Evolutionary conservation across 176 grass and related monocot species (phyloP).

Genomic region (Tillandsia fasciculata): DNA sequence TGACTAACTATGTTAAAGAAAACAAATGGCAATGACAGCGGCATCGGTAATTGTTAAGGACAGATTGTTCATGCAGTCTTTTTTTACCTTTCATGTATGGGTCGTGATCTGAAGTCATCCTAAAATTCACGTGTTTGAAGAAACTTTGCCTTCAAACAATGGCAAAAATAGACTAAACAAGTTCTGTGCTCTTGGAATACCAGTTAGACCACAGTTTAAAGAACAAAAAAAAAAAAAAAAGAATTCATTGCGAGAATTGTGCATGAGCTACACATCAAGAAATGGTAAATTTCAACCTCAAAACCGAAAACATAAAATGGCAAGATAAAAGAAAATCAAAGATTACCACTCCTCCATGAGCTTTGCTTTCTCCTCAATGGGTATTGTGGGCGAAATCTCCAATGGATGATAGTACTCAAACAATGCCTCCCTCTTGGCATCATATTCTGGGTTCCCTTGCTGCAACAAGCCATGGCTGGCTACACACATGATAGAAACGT

Average conservation of each 20-base stretch:
- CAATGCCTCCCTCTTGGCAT: slow-evolving; percentile 70
- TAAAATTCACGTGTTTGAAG: too few species aligned
- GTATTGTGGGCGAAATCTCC: slow-evolving; percentile 68
- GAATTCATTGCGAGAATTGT: too few species aligned
- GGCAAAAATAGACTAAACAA: too few species aligned
- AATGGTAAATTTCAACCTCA: not conserved
- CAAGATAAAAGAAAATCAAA: not conserved
- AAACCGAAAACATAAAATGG: not conserved
- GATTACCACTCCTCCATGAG: slow-evolving; percentile 83
- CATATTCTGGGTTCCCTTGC: slow-evolving; percentile 65
- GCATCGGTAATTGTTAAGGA: not conserved
- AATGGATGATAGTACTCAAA: slow-evolving; percentile 89
- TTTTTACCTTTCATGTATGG: too few species aligned
- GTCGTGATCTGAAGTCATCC: too few species aligned
- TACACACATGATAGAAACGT: slow-evolving; percentile 10
- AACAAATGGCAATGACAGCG: not conserved
- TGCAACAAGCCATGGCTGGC: slow-evolving; percentile 80
- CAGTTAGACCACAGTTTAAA: too few species aligned
- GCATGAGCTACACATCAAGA: too few species aligned
- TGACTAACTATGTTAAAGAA: too few species aligned
- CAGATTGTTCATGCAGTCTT: not conserved
- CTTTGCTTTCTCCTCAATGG: slow-evolving; percentile 71
- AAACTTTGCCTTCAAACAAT: too few species aligned
- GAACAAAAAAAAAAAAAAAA: too few species aligned
- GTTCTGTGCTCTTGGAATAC: too few species aligned